Evolutionary conservation across 2,329 filamentous ascomycete genomes (phyloP), one percentile per base, ranked within the genome.

Genomic region (Aspergillus sp.): DNA sequence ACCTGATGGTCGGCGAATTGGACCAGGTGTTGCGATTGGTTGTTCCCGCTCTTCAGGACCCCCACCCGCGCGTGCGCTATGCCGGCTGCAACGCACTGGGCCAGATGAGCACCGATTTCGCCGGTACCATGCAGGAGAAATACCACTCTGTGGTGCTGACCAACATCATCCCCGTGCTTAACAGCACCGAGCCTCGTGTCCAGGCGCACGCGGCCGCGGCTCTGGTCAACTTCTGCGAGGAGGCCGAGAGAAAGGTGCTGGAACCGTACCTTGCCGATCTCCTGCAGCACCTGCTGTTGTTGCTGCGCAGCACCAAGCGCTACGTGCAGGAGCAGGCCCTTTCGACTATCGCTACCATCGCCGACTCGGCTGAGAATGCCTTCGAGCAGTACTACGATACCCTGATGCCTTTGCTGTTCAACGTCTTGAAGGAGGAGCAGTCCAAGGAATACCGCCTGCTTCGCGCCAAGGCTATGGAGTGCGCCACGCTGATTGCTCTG

Each of bases 81-180:
- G 95, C 95, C 55, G 95, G 93, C 36, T 99, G 95, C 82, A 98
- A 99, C 73, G 95, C 95, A 45, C 85, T 99, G n/a, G 95, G 95
- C 28, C 95, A 99, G 78, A 99, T 99, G 95, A 98, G 94, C 80
- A 99, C 95, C 32, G 95, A 99, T 74, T 99, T 99, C 76, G 94
- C 96, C 12, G 93, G 93, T 12, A 96, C 91, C 10, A 98, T 99
- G 94, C 95, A 99, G 78, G 90, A 91, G 67, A 95, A 97, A 70
- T 96, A 96, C 77, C 95, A 97, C 76, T 87, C 91, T 65, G 84
- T 89, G 48, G 91, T 99, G 15, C 84, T 99, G 55, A 91, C 89
- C 68, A 92, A 92, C 67, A 95, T 99, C 58, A 92, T 99, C 57
- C 93, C 94, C 1, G 94, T 97, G 0, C 85, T 99, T 5, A 87